Percentiles rank a stretch among this genome's conserved stretches.
These are phyloP conservation scores for Fusarium domesticum DNA, from an alignment of 2,329 filamentous ascomycete species.

Conservation along the genomic window DNA sequence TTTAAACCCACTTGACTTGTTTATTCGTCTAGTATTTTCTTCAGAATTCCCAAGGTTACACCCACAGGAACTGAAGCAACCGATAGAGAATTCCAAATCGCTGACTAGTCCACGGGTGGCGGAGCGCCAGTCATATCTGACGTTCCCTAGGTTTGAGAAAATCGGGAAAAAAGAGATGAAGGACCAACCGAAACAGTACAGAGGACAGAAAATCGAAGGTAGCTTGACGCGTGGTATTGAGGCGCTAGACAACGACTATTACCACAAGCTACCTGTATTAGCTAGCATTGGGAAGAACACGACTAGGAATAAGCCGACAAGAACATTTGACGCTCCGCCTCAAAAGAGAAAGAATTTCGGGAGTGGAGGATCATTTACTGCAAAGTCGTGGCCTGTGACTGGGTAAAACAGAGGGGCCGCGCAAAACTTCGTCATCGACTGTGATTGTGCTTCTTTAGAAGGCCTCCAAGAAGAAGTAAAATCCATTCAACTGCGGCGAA, in stretches of 20 bases:
- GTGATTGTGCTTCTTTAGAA: neutral
- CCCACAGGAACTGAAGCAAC: neutral
- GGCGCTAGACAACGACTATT: no score
- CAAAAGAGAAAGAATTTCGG: neutral
- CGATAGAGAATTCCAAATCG: neutral
- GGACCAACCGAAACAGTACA: no score
- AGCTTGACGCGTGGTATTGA: no score
- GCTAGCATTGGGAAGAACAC: no score
- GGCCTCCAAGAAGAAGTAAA: no score
- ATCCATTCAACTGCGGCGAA: no score
- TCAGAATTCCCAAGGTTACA: neutral
- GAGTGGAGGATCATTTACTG: neutral
- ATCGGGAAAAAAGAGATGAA: neutral
- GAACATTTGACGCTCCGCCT: no score
- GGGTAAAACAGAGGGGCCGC: neutral
- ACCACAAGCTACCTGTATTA: no score
- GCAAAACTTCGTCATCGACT: neutral
- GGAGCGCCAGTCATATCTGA: constrained; percentile 18
- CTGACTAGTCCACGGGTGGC: constrained; percentile 21
- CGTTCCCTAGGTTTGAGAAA: neutral
- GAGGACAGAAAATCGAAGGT: no score
- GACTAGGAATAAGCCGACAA: no score
- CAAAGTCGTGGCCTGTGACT: neutral
- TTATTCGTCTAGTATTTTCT: neutral
- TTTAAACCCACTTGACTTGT: neutral